Percentiles rank a stretch among this genome's conserved stretches.
These are phyloP conservation scores for Phylloboletellus chloephorus DNA, from an alignment of 1,284 basidiomycete species.

Conservation along the genomic window DNA sequence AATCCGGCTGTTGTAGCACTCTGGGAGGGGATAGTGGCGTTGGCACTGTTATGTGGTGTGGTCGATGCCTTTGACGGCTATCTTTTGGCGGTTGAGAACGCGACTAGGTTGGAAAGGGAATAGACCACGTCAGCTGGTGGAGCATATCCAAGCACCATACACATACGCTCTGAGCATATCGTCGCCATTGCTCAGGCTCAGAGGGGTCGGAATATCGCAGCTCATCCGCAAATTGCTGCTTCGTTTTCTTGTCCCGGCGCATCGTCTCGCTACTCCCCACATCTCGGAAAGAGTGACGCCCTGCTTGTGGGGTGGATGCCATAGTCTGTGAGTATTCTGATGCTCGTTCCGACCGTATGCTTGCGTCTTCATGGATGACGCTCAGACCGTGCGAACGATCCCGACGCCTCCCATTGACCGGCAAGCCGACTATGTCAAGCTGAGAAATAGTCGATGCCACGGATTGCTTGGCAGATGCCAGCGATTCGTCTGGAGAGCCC, in stretches of 20 bases:
- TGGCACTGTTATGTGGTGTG: constrained; percentile 23
- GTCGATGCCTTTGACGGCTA: constrained; percentile 16
- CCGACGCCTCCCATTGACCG: constrained; percentile 21
- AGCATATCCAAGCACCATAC: not conserved
- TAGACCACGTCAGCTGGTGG: constrained; percentile 3
- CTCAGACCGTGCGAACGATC: constrained; percentile 31
- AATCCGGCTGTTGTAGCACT: constrained; percentile 15
- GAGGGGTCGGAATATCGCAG: constrained; percentile 36
- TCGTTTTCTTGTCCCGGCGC: constrained; percentile 18
- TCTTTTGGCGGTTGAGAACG: constrained; percentile 14
- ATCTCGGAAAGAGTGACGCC: constrained; percentile 14
- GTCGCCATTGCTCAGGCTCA: constrained; percentile 35
- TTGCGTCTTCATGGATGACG: constrained; percentile 38
- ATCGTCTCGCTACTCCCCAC: constrained; percentile 19
- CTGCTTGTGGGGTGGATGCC: constrained; percentile 17
- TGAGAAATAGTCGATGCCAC: constrained; percentile 36
- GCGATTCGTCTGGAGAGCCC: constrained; percentile 27
- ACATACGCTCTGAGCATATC: constrained; percentile 27
- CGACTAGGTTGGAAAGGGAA: constrained; percentile 15
- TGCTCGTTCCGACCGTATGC: constrained; percentile 28
- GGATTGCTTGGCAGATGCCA: constrained; percentile 29
- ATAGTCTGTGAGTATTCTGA: constrained; percentile 24
- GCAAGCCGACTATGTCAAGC: constrained; percentile 37
- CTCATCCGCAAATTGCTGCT: constrained; percentile 30
- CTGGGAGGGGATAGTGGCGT: constrained; percentile 28